Conservation (phyloP, 129 eudicot species). For the Silybum marianum region DNA sequence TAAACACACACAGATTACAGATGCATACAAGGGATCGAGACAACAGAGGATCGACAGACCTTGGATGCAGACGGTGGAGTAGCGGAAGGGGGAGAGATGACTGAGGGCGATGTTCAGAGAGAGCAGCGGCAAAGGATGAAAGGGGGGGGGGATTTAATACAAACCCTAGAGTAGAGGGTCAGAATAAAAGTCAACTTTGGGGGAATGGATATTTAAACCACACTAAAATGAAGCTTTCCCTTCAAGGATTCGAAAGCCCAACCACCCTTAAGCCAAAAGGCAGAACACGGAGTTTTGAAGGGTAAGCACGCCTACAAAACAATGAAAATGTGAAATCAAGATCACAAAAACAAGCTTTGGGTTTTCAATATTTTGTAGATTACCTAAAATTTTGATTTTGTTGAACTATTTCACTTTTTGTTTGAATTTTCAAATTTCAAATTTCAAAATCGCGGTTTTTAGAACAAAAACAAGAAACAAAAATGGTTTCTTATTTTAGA, state of each 20-base stretch:
- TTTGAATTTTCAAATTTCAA: neutral
- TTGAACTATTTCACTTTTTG: constrained; percentile 1
- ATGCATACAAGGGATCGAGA: constrained; percentile 2
- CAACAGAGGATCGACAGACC: constrained; percentile 3
- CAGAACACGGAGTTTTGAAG: neutral
- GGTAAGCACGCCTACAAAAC: neutral
- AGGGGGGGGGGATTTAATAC: constrained; percentile 12
- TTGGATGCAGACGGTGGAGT: constrained; percentile 18
- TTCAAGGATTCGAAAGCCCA: constrained; percentile 9
- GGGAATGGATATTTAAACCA: neutral
- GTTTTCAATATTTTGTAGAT: constrained; percentile 2
- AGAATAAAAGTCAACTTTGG: constrained; percentile 12
- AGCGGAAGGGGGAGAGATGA: constrained; percentile 6
- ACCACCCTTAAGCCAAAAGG: neutral
- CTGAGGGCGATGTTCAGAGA: neutral
- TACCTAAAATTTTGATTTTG: neutral
- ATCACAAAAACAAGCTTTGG: neutral
- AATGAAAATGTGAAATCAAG: neutral
- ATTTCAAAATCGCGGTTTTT: neutral
- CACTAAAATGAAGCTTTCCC: constrained; percentile 4
- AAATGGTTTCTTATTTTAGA: constrained; percentile 17
- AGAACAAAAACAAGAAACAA: neutral
- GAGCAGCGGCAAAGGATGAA: constrained; percentile 6
- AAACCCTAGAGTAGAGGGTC: constrained; percentile 29
- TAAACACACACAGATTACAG: neutral